Percentiles rank a stretch among this genome's conserved stretches.
Conservation (phyloP, 805 yeast species). For the Metschnikowia koreensis region DNA sequence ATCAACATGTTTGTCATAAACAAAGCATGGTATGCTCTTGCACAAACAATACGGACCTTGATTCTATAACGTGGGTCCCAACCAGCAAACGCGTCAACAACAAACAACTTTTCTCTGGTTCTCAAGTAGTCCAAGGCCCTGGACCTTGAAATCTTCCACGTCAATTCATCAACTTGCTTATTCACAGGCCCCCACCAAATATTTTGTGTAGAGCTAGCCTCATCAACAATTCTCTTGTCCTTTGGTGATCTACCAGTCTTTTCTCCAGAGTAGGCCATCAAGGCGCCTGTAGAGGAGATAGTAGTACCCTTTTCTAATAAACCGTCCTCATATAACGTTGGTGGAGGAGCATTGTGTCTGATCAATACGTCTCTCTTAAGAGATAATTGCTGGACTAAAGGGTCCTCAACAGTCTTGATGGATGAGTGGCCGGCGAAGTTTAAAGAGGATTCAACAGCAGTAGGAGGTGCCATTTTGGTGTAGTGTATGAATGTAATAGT, state of each 20-base stretch:
- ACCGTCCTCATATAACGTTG: slow-evolving; percentile 93
- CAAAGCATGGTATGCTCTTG: slow-evolving; percentile 96
- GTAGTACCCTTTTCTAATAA: slow-evolving; percentile 87
- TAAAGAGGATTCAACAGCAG: slow-evolving; percentile 45
- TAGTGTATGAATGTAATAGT: neutral
- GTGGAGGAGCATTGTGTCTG: slow-evolving; percentile 91
- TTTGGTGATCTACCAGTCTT: slow-evolving; percentile 98
- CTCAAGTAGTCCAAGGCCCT: slow-evolving; percentile 96
- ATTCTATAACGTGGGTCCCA: slow-evolving; percentile 98
- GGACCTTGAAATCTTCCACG: slow-evolving; percentile 93
- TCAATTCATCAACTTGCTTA: slow-evolving; percentile 87
- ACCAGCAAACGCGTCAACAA: slow-evolving; percentile 96
- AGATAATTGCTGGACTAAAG: slow-evolving; percentile 39
- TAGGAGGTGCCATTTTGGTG: slow-evolving; percentile 40
- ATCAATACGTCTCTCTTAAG: slow-evolving; percentile 62
- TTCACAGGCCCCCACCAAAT: slow-evolving; percentile 99
- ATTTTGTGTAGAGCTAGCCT: slow-evolving; percentile 74
- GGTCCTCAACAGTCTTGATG: slow-evolving; percentile 40
- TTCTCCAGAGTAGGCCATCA: slow-evolving; percentile 91
- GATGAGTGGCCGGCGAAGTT: slow-evolving; percentile 40
- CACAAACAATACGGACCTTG: slow-evolving; percentile 93
- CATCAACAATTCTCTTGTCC: slow-evolving; percentile 97
- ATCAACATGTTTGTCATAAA: slow-evolving; percentile 98
- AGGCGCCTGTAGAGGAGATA: slow-evolving; percentile 88
- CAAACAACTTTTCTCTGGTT: slow-evolving; percentile 90